Conservation (phyloP, 1,139 yeast genomes). For the Saccharomyces hybrid region DNA sequence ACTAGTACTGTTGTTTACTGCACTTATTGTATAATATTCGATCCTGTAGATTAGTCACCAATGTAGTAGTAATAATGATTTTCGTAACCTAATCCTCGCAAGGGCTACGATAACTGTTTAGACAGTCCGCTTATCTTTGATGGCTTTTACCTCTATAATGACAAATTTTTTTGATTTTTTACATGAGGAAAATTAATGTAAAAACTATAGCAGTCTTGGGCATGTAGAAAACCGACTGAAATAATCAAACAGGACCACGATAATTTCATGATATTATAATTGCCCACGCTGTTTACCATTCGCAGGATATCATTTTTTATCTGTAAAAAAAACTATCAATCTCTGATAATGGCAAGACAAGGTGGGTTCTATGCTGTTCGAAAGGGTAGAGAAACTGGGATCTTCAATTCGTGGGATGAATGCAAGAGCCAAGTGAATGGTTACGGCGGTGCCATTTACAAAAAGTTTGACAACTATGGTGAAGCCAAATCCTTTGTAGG, state of each 20-base stretch:
- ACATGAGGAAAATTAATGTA: background rate
- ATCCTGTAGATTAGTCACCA: background rate
- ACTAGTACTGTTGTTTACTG: background rate
- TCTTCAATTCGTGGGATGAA: slow-evolving; percentile 46
- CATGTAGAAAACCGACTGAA: background rate
- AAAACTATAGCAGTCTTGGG: background rate
- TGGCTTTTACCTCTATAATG: no score
- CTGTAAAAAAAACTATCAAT: background rate
- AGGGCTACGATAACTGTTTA: background rate
- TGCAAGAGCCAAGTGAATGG: slow-evolving; percentile 46
- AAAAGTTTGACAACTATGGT: slow-evolving; percentile 40
- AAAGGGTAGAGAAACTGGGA: slow-evolving; percentile 48
- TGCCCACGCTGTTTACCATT: background rate
- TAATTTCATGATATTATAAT: background rate
- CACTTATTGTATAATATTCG: background rate
- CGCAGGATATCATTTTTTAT: background rate
- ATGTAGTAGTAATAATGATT: background rate
- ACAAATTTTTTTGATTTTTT: background rate
- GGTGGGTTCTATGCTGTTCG: slow-evolving; percentile 51
- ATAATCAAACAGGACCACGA: no score
- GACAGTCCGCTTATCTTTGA: no score
- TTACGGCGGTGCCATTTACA: slow-evolving; percentile 46
- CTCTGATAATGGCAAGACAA: slow-evolving; percentile 13
- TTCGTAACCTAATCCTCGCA: background rate
- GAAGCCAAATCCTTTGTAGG: slow-evolving; percentile 42